Percentiles rank a stretch among this genome's conserved stretches.
Evolutionary conservation across 73 alveolate genomes (phyloP).

Genomic region (Durusdinium trenchii): DNA sequence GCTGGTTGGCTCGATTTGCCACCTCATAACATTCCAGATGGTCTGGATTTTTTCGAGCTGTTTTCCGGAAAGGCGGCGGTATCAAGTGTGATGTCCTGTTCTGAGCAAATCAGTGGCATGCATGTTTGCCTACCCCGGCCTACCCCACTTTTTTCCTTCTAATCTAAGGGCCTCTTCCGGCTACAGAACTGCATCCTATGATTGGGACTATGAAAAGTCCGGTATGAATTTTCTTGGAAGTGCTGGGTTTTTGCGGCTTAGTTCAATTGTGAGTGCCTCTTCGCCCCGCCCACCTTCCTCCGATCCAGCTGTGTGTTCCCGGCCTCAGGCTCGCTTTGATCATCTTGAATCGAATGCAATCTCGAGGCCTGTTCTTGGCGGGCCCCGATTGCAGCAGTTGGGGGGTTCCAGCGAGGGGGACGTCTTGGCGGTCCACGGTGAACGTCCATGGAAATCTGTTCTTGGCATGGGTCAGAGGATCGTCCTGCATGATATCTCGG

Average conservation of each 20-base stretch:
- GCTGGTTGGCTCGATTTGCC: neutral
- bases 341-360: neutral
- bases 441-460: neutral
- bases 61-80: neutral
- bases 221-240: neutral
- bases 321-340: neutral
- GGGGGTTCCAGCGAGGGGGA: conserved; percentile 22
- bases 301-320: too few species aligned
- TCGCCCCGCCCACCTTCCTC: neutral
- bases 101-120: too few species aligned
- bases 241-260: neutral
- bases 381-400: conserved; percentile 6
- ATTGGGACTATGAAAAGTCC: neutral
- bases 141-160: too few species aligned
- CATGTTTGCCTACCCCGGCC: too few species aligned
- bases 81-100: neutral
- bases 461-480: neutral
- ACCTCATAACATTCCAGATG: too few species aligned
- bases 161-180: neutral
- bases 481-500: neutral
- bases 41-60: neutral
- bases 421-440: neutral
- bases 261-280: neutral
- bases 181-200: neutral
- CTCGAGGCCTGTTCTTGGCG: neutral